Base-by-base conservation (phyloP, 1,139 yeast species). In the Diutina siamensis region DNA sequence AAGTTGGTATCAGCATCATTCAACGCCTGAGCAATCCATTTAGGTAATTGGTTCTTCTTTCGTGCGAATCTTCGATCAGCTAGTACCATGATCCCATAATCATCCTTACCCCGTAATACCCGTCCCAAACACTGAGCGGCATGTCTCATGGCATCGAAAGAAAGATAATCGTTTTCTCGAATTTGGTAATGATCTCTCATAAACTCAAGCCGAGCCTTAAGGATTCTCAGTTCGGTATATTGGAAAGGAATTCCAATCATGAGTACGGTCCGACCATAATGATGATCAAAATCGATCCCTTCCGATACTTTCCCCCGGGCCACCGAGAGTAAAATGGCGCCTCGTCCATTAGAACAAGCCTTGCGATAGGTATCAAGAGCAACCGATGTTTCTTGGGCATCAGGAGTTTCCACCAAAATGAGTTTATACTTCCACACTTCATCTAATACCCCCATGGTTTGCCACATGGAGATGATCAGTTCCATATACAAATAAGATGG, bases 181-280 rank as follows among this genome's bases (percentile, higher is more conserved):
- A 92, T 92, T 55, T 87, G 94, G 58, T 78, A 89, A 58, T 88
- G 89, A 59, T 92, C 98, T 55, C 98, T 73, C 62, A 92, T 65
- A 57, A 92, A 92, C 60, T 94, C 98, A 46, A 92, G 69, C 48
- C 98, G 76, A 0, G 99, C 98, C 56, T 92, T 94, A 53, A 92
- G 71, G 50, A 92, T 92, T 58, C 98, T 80, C 9, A 97, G 88
- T 59, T 92, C 98, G 0, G 99, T 94, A 62, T 92, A 92, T 71
- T 92, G 99, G 72, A 89, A 92, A 0, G 99, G 99, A 52, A 92
- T 94, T 53, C 99, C 99, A 65, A 94, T 89, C 97, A 92, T 89
- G 52, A 92, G 71, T 52, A 92, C 99, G 0, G 98, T 87, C 57
- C 99, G 78, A 15, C 98, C 99, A 61, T 86, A 92, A 54, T 92